A percentile compares a stretch with the other conserved stretches of the same genome.
Evolutionary conservation across 345 rosid species (phyloP).

Genomic region (Salix purpurea): DNA sequence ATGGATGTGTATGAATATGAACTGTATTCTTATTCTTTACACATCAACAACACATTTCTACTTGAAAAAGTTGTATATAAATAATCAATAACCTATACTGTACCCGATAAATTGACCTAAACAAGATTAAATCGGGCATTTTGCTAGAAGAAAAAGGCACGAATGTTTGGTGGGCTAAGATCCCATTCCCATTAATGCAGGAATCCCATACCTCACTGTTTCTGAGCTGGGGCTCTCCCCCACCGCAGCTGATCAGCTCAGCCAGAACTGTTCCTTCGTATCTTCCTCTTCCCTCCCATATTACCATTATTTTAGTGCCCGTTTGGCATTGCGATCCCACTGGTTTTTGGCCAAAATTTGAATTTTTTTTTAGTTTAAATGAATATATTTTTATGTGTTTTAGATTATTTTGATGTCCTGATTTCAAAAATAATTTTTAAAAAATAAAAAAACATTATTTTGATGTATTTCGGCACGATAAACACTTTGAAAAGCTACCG

Average conservation of each 20-base stretch:
- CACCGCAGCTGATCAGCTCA: conserved; percentile 2
- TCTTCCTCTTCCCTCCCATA: neutral
- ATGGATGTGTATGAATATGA: neutral
- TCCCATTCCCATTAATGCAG: conserved; percentile 20
- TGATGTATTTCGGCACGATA: too few species aligned
- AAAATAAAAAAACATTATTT: too few species aligned
- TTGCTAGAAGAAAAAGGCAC: neutral
- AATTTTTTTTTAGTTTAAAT: too few species aligned
- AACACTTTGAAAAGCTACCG: too few species aligned
- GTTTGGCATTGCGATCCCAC: too few species aligned
- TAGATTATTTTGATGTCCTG: too few species aligned
- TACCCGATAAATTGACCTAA: too few species aligned
- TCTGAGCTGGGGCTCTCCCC: neutral
- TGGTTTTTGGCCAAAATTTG: too few species aligned
- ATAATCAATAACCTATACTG: too few species aligned
- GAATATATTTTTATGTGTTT: too few species aligned
- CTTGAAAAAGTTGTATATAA: neutral
- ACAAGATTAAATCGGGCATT: neutral
- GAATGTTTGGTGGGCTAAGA: conserved; percentile 15
- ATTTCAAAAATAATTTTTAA: too few species aligned
- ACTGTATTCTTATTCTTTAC: conserved; percentile 8
- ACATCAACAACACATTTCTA: neutral
- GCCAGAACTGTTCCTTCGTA: conserved; percentile 12
- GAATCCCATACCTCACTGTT: conserved; percentile 25
- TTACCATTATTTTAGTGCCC: neutral